phyloP scores from a whole-genome alignment of 495 filamentous ascomycete species.

The Jackrogersella minutella region DNA sequence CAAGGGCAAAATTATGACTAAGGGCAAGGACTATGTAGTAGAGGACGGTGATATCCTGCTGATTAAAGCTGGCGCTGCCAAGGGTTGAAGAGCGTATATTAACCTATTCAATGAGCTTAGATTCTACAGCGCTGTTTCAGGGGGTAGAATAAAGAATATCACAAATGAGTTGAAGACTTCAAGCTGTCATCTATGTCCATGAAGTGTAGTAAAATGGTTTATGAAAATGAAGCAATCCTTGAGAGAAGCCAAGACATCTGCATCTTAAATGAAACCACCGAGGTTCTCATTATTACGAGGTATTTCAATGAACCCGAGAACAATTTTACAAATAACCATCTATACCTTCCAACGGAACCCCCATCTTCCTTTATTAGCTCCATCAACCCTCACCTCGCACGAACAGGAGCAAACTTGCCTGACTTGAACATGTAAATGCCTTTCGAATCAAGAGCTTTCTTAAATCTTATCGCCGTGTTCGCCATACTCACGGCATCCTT shows the following conservation, averaged over 20 bases:
- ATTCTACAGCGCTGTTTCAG: not conserved
- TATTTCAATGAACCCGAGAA: not conserved
- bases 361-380: not conserved
- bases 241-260: not conserved
- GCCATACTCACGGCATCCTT: not conserved
- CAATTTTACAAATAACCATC: not conserved
- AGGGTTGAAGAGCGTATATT: constrained; percentile 60
- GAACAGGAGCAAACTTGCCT: not conserved
- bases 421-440: not conserved
- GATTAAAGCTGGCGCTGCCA: constrained; percentile 96
- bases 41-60: constrained; percentile 80
- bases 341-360: not conserved
- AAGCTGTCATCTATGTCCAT: not conserved
- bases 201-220: not conserved
- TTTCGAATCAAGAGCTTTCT: not conserved
- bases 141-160: constrained; percentile 16
- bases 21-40: constrained; percentile 96
- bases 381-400: not conserved
- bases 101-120: constrained; percentile 24
- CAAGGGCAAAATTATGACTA: constrained; percentile 96
- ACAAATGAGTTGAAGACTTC: constrained; percentile 1
- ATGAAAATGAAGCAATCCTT: not conserved
- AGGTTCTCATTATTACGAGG: not conserved
- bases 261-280: not conserved
- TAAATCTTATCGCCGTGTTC: not conserved